These are phyloP conservation scores for Ophiognomonia clavigignenti-juglandacearum DNA, from an alignment of 2,329 filamentous ascomycete genomes.

Conservation along the genomic window DNA sequence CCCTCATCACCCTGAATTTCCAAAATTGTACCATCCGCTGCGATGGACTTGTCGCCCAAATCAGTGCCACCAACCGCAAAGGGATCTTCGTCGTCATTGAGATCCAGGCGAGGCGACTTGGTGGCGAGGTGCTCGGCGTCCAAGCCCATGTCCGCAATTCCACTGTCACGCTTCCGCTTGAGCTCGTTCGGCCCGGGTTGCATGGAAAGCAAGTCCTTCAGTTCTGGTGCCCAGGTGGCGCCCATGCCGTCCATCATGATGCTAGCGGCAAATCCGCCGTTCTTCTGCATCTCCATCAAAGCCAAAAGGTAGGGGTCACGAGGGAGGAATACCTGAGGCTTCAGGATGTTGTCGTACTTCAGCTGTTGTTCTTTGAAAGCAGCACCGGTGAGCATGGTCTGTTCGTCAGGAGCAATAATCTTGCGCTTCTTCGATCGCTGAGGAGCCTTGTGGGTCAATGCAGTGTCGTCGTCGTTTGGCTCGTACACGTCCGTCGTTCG, in stretches of 20 bases:
- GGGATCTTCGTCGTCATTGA: constrained; percentile 62
- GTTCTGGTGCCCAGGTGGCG: constrained; percentile 82
- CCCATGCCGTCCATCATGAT: constrained; percentile 78
- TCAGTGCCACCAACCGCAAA: constrained; percentile 43
- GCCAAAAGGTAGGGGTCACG: constrained; percentile 82
- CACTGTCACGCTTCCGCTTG: constrained; percentile 91
- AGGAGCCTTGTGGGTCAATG: constrained; percentile 61
- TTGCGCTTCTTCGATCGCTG: constrained; percentile 73
- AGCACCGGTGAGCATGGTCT: constrained; percentile 69
- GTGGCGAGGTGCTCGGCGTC: constrained; percentile 57
- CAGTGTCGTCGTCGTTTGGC: constrained; percentile 49
- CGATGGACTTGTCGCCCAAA: constrained; percentile 48
- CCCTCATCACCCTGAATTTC: constrained; percentile 59
- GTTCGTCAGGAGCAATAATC: constrained; percentile 73
- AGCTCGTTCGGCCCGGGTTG: constrained; percentile 74
- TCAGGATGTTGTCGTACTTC: constrained; percentile 82
- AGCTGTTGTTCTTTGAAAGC: constrained; percentile 84
- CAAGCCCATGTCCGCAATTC: constrained; percentile 69
- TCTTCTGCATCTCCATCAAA: constrained; percentile 87
- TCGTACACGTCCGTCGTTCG: constrained; percentile 57
- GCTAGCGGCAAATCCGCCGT: constrained; percentile 81
- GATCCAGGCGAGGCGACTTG: constrained; percentile 65
- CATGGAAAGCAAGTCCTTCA: constrained; percentile 86
- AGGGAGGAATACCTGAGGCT: constrained; percentile 75
- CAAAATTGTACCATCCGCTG: constrained; percentile 56